phyloP scores from a whole-genome alignment of 2,329 filamentous ascomycete species.

The Didymella sp. region DNA sequence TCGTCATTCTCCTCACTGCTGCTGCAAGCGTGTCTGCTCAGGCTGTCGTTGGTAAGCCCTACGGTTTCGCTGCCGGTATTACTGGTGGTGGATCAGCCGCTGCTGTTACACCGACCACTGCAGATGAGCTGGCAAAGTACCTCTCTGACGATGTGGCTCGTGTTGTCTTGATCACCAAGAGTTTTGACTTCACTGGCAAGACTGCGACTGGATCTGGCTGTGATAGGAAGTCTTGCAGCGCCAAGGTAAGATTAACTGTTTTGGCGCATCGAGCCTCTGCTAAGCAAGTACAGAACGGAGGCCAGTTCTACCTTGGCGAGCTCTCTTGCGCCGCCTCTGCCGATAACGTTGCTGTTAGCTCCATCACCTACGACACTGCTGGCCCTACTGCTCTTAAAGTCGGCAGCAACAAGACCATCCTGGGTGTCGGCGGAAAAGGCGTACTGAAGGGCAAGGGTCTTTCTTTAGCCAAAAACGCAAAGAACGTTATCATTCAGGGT shows the following conservation, averaged over 20 bases:
- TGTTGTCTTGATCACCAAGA: constrained; percentile 31
- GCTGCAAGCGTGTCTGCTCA: constrained; percentile 30
- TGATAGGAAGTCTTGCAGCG: constrained; percentile 29
- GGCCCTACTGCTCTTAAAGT: constrained; percentile 43
- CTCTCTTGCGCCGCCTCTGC: constrained; percentile 28
- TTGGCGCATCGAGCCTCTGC: not conserved
- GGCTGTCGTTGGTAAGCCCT: constrained; percentile 33
- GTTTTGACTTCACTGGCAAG: constrained; percentile 38
- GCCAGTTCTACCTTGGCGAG: constrained; percentile 34
- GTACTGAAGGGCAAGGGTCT: constrained; percentile 55
- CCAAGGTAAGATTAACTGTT: not conserved
- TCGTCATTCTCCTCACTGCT: constrained; percentile 24
- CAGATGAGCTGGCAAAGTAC: constrained; percentile 31
- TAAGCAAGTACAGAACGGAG: constrained; percentile 13
- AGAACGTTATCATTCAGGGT: constrained; percentile 53
- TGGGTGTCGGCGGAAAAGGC: constrained; percentile 51
- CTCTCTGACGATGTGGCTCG: constrained; percentile 31
- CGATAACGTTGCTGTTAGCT: constrained; percentile 30
- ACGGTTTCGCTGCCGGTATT: constrained; percentile 33
- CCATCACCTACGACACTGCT: constrained; percentile 47
- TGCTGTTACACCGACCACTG: constrained; percentile 31
- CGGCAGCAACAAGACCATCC: constrained; percentile 52
- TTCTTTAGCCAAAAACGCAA: constrained; percentile 40
- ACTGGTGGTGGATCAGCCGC: constrained; percentile 35
- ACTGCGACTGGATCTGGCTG: constrained; percentile 30